Evolutionary conservation across 495 filamentous ascomycete genomes (phyloP).

Genomic region (Penicillium angulare): DNA sequence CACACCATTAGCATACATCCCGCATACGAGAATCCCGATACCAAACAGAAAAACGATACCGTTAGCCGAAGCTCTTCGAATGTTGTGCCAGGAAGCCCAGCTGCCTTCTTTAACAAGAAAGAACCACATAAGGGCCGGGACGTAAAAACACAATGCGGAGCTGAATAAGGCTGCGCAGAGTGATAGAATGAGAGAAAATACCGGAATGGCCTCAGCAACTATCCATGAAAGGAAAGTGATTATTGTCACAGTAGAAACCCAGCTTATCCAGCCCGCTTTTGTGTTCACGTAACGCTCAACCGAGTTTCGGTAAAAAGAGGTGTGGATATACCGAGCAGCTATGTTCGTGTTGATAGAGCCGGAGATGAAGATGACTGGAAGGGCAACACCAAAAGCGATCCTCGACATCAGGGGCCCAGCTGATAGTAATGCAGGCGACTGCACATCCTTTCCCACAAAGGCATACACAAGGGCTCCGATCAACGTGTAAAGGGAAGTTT

Average conservation of each 20-base stretch:
- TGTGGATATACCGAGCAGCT: not conserved
- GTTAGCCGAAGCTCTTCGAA: constrained; percentile 9
- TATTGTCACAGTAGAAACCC: constrained; percentile 49
- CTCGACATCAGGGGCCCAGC: constrained; percentile 56
- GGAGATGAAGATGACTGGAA: constrained; percentile 4
- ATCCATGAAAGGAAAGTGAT: constrained; percentile 60
- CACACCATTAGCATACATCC: constrained; percentile 51
- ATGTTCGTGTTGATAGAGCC: not conserved
- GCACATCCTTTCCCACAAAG: constrained; percentile 35
- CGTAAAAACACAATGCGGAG: constrained; percentile 63
- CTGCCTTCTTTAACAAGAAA: constrained; percentile 39
- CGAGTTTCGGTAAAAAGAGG: constrained; percentile 44
- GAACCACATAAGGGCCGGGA: constrained; percentile 64
- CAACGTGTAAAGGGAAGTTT: not conserved
- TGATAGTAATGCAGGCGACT: constrained; percentile 62
- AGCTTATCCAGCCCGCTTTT: constrained; percentile 51
- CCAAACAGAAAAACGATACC: constrained; percentile 23
- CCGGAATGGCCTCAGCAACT: constrained; percentile 64
- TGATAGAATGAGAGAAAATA: constrained; percentile 60
- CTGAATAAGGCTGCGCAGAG: constrained; percentile 57
- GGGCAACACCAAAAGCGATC: constrained; percentile 66
- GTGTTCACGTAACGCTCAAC: constrained; percentile 55
- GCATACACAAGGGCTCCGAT: not conserved
- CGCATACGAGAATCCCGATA: constrained; percentile 47
- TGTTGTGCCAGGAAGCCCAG: constrained; percentile 22